Evolutionary conservation across 225 moss, liverwort and hornwort genomes (phyloP).

Genomic region (Thuidium tamariscinum): DNA sequence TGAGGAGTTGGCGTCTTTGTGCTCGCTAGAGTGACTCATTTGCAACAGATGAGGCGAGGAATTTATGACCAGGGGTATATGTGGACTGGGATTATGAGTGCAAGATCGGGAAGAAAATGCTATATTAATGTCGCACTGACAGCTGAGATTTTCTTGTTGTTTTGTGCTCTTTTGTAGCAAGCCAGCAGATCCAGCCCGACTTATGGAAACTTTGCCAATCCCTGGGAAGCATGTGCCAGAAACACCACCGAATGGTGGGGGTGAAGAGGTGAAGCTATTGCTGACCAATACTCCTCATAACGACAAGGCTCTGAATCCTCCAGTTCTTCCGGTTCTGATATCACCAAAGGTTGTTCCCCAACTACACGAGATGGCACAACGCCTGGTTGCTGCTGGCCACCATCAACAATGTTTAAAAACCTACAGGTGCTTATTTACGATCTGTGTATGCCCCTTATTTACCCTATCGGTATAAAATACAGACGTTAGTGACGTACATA

Average conservation of each 20-base stretch:
- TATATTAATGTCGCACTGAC: not conserved
- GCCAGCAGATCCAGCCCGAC: slow-evolving; percentile 60
- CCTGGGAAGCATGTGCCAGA: slow-evolving; percentile 47
- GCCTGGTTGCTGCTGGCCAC: slow-evolving; percentile 72
- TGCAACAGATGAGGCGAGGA: not conserved
- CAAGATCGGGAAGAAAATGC: not conserved
- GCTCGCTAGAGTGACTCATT: not conserved
- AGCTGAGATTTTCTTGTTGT: not conserved
- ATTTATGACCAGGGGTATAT: not conserved
- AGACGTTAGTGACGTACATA: not conserved
- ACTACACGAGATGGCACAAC: slow-evolving; percentile 79
- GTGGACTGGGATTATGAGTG: not conserved
- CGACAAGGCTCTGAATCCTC: slow-evolving; percentile 42
- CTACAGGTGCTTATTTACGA: slow-evolving; percentile 38
- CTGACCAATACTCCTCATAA: slow-evolving; percentile 44
- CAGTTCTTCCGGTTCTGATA: slow-evolving; percentile 63
- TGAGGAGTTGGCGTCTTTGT: not conserved
- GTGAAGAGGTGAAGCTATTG: slow-evolving; percentile 49
- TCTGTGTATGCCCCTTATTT: not conserved
- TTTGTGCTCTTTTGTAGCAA: slow-evolving; percentile 44
- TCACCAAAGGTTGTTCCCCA: slow-evolving; percentile 76
- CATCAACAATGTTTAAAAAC: slow-evolving; percentile 81
- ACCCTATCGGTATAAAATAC: not conserved
- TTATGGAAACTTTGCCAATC: slow-evolving; percentile 66
- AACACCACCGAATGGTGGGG: slow-evolving; percentile 26